Conservation (phyloP, 2,329 filamentous ascomycete species). For the Microdochium nivale region DNA sequence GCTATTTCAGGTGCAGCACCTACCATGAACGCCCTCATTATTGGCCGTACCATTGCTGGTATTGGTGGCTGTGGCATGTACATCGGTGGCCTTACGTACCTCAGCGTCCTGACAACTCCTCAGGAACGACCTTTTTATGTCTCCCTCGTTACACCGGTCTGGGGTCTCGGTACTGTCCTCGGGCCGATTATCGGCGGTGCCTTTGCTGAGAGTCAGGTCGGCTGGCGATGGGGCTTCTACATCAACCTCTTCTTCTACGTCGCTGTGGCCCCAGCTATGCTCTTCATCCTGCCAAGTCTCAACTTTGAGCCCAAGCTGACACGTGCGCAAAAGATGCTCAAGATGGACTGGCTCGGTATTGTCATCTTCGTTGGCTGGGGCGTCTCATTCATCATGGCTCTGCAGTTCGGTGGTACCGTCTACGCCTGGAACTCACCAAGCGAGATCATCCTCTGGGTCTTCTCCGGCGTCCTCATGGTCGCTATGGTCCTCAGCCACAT, state of each 20-base stretch:
- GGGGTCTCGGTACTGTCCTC: slow-evolving; percentile 35
- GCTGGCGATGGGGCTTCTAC: slow-evolving; percentile 43
- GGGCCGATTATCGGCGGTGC: slow-evolving; percentile 39
- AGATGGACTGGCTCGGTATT: slow-evolving; percentile 34
- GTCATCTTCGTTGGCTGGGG: slow-evolving; percentile 31
- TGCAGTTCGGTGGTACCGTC: slow-evolving; percentile 39
- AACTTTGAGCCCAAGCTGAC: slow-evolving; percentile 8
- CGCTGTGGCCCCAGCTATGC: slow-evolving; percentile 16
- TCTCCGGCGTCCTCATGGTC: slow-evolving; percentile 29
- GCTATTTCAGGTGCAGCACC: slow-evolving; percentile 34
- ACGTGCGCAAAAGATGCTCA: slow-evolving; percentile 12
- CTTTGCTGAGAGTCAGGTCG: slow-evolving; percentile 29
- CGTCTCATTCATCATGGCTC: slow-evolving; percentile 33
- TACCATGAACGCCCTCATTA: slow-evolving; percentile 35
- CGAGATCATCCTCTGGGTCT: slow-evolving; percentile 36
- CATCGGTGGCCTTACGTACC: slow-evolving; percentile 16
- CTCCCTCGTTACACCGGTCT: slow-evolving; percentile 19
- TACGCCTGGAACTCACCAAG: slow-evolving; percentile 36
- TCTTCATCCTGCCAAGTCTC: slow-evolving; percentile 18
- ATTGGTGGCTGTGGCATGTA: slow-evolving; percentile 37
- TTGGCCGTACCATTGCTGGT: slow-evolving; percentile 35
- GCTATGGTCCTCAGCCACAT: slow-evolving; percentile 36
- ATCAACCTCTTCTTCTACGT: slow-evolving; percentile 44
- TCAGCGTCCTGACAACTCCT: slow-evolving; percentile 14
- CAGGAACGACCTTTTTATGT: slow-evolving; percentile 18